Base-by-base conservation (phyloP, 495 filamentous ascomycete species). In the Podospora anserina region DNA sequence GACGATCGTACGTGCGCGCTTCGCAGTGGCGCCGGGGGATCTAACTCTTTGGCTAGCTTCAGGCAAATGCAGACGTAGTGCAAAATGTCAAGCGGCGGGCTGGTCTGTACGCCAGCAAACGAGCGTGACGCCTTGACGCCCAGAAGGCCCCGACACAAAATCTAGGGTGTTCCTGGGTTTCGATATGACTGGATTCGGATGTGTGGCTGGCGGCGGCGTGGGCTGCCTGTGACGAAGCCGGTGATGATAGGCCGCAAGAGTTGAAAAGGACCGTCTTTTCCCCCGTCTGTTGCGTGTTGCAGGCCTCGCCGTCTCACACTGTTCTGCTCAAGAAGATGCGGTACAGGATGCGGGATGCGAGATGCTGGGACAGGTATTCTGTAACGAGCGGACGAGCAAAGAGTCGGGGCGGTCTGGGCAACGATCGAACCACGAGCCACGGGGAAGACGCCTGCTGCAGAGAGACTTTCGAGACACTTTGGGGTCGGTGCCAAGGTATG, bases 191-290 rank as follows among this genome's bases (percentile, higher is more conserved):
- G 57, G 39, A 59, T 66, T 39, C 59, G 61, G 70, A 63, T 58
- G 58, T 63, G 71, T 73, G 71, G 71, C 69, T 76, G 71, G 70
- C 71, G 61, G 70, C 66, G 69, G 69, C 71, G 68, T 63, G 61
- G 27, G 56, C 34, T 65, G 64, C 67, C 18, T 57, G 70, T 53
- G 63, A 70, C 70, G 49, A 69, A 58, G 71, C 6, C 32, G 32
- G 56, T 39, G 66, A 32, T 66, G 66, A 68, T 63, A 68, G 66
- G 69, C 69, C 62, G 65, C 66, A 65, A 20, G 27, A 53, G 39
- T 44, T 68, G 66, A 64, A 60, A 61, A 55, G 54, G 30, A 64
- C 57, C 27, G 63, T 27, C 66, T 66, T 55, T 62, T 68, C 23
- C 69, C 39, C 7, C 59, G 27, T 58, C 59, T 68, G 58, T 66